Evolutionary conservation across 176 grass and related monocot species (phyloP).

Genomic region (Puya raimondii): DNA sequence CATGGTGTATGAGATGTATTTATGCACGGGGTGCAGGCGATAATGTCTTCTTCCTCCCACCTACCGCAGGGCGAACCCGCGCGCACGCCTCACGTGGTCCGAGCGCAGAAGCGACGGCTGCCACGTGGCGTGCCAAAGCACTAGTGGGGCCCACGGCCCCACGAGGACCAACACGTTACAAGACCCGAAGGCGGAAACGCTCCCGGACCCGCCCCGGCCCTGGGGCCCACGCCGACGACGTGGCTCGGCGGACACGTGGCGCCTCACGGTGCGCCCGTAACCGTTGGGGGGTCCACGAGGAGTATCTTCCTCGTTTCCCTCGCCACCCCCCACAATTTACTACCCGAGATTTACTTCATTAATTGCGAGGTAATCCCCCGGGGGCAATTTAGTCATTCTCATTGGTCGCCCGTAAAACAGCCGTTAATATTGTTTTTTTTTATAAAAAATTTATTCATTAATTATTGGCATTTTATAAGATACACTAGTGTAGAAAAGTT

Average conservation of each 20-base stretch:
- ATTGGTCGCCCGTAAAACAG: neutral
- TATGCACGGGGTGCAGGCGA: too few relatives aligned
- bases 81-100: too few relatives aligned
- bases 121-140: too few relatives aligned
- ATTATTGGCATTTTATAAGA: too few relatives aligned
- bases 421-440: neutral
- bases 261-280: neutral
- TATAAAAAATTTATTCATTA: neutral
- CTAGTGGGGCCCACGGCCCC: too few relatives aligned
- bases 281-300: neutral
- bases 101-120: too few relatives aligned
- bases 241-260: neutral
- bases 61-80: too few relatives aligned
- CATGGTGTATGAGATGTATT: too few relatives aligned
- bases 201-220: neutral
- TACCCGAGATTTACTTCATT: neutral
- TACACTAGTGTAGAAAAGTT: too few relatives aligned
- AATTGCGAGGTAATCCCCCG: neutral
- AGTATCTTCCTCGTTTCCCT: neutral
- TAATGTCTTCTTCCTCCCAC: too few relatives aligned
- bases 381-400: neutral
- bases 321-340: neutral
- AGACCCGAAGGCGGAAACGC: neutral
- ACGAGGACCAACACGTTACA: neutral
- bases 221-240: neutral